Base-by-base conservation (phyloP, 2,329 filamentous ascomycete species). In the Bertia moriformis region DNA sequence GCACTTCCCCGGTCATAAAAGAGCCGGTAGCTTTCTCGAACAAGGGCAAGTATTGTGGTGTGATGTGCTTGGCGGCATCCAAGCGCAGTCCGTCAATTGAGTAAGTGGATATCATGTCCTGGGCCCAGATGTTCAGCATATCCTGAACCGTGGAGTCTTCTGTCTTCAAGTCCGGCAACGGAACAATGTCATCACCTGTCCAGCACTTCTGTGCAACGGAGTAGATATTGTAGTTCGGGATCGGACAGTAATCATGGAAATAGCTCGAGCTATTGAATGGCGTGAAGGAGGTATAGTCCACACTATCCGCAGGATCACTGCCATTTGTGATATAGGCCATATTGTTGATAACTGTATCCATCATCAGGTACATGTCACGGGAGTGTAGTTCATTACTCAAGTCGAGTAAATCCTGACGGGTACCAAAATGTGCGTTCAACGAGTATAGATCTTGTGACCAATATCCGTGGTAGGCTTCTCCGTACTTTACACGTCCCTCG, bases 351-450 rank as follows among this genome's bases (percentile, higher is more conserved):
- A 35, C 32, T 7, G 32, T 35, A 18, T 35, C 32, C 32, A 35
- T 35, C 32, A 35, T 35, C 7, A 35, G 32, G 15, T 14, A 35
- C 71, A 75, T 78, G 14, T 55, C 63, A 13, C 69, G 59, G 17
- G 56, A 52, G 47, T 79, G 74, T 2, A 76, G 54, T 2, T 67
- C 71, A 17, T 57, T 53, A 1, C 74, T 62, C 4, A 83, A 62
- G 3, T 60, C 63, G 45, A 66, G 66, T 41, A 83, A 60, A 46
- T 83, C 77, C 13, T 68, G 59, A 3, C 62, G 61, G 0, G 69
- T 71, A 19, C 78, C 78, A 43, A 72, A 75, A 42, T 73, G 62
- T 2, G 62, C 44, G 48, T 83, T 79, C 40, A 82, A 52, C 13
- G 56, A 40, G 48, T 68, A 63, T 15, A 71, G 51, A 43, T 73